A percentile compares a stretch with the other conserved stretches of the same genome.
Conservation (phyloP, 1,284 basidiomycete species). For the Mycena citricolor region DNA sequence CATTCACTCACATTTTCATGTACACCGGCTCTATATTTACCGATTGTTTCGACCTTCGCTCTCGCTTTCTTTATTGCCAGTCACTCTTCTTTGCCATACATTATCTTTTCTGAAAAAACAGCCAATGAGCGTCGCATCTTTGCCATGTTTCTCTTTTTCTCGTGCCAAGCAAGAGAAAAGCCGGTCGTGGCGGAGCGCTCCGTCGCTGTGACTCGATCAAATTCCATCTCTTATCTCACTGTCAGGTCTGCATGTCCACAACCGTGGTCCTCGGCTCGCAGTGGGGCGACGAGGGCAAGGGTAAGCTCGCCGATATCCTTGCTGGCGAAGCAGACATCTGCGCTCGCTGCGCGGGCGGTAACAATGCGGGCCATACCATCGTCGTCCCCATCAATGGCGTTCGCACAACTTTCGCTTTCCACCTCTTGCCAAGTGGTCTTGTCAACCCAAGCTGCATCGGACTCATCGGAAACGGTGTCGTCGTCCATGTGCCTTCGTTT, state of each 20-base stretch:
- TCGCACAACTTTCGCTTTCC: constrained; percentile 91
- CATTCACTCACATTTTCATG: too few species aligned
- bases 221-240: too few species aligned
- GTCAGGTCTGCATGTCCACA: constrained; percentile 33
- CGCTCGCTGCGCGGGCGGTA: constrained; percentile 95
- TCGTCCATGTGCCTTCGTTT: constrained; percentile 94
- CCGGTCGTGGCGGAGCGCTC: too few species aligned
- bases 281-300: constrained; percentile 97
- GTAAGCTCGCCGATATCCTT: constrained; percentile 93
- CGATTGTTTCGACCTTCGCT: constrained; percentile 6
- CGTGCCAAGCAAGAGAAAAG: too few species aligned
- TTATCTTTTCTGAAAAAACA: too few species aligned
- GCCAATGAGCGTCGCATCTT: too few species aligned
- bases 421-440: constrained; percentile 94
- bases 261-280: constrained; percentile 85
- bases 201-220: too few species aligned
- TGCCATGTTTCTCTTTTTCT: constrained; percentile 25
- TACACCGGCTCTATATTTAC: constrained; percentile 5
- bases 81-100: constrained; percentile 5
- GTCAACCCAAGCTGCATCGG: constrained; percentile 88
- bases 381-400: constrained; percentile 77
- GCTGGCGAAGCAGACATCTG: constrained; percentile 89
- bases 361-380: constrained; percentile 99
- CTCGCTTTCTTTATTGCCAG: constrained; percentile 5
- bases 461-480: constrained; percentile 92